These are phyloP conservation scores for Tuber borchii DNA, from an alignment of 495 filamentous ascomycete genomes.

Conservation along the genomic window DNA sequence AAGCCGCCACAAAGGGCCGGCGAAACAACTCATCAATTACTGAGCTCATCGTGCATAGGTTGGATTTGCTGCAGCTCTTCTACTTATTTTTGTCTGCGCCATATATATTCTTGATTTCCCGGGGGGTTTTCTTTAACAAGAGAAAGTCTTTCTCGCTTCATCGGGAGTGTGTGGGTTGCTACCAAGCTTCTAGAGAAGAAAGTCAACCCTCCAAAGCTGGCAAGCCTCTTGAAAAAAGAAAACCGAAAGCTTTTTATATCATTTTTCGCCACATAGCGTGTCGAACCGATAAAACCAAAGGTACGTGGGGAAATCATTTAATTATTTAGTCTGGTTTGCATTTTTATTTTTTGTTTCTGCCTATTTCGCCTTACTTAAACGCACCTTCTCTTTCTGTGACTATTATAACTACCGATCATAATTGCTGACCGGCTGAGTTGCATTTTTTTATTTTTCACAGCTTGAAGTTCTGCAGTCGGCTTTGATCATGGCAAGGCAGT, in stretches of 20 bases:
- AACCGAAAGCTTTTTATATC: background rate
- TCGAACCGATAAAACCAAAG: background rate
- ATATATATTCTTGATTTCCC: slow-evolving; percentile 28
- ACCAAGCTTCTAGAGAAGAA: background rate
- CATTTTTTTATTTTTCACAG: background rate
- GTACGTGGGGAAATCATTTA: background rate
- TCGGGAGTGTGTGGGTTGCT: background rate
- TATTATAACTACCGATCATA: background rate
- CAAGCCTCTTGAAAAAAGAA: background rate
- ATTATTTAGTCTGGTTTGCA: background rate
- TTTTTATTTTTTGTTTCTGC: background rate
- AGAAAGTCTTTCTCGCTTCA: background rate
- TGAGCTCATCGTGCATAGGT: slow-evolving; percentile 39
- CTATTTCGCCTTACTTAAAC: background rate
- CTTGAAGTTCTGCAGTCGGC: background rate
- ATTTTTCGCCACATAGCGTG: background rate
- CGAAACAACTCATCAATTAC: slow-evolving; percentile 32
- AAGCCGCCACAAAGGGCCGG: slow-evolving; percentile 34
- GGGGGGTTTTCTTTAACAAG: slow-evolving; percentile 1
- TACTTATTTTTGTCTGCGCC: background rate
- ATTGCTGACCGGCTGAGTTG: background rate
- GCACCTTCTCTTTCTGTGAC: background rate
- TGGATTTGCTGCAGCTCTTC: slow-evolving; percentile 2
- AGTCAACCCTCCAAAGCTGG: background rate
- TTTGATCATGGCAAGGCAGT: slow-evolving; percentile 1